A percentile compares a stretch with the other conserved stretches of the same genome.
Evolutionary conservation across 495 filamentous ascomycete genomes (phyloP).

Genomic region (Penicillium crystallinum): DNA sequence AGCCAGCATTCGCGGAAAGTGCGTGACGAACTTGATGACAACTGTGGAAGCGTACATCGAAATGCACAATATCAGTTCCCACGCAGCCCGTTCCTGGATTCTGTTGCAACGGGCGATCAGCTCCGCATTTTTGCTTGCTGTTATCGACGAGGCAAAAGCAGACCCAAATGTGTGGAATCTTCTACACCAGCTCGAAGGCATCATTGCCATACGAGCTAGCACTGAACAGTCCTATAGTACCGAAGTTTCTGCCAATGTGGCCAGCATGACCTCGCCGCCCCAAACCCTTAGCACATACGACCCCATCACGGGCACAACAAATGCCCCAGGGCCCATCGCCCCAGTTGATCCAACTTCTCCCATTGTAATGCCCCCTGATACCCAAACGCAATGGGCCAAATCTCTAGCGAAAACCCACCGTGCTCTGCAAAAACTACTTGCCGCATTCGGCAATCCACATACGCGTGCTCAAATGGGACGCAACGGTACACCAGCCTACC

Average conservation of each 20-base stretch:
- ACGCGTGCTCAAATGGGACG: slow-evolving; percentile 4
- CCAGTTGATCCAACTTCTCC: slow-evolving; percentile 26
- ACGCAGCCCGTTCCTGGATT: slow-evolving; percentile 45
- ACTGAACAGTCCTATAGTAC: slow-evolving; percentile 30
- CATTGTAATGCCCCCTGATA: slow-evolving; percentile 25
- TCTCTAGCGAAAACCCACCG: slow-evolving; percentile 43
- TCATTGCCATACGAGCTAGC: slow-evolving; percentile 42
- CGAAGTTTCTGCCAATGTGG: slow-evolving; percentile 8
- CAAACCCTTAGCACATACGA: slow-evolving; percentile 21
- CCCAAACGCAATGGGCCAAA: slow-evolving; percentile 45
- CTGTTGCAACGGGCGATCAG: slow-evolving; percentile 44
- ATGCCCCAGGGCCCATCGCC: slow-evolving; percentile 20
- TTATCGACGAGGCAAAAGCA: slow-evolving; percentile 40
- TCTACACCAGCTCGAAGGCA: slow-evolving; percentile 36
- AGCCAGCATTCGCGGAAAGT: slow-evolving; percentile 41
- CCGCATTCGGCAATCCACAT: slow-evolving; percentile 32
- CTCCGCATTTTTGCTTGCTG: slow-evolving; percentile 43
- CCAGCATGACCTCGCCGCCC: slow-evolving; percentile 18
- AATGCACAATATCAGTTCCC: slow-evolving; percentile 40
- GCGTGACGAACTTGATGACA: slow-evolving; percentile 35
- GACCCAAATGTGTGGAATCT: slow-evolving; percentile 37
- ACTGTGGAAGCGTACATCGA: slow-evolving; percentile 46
- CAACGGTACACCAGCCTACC: slow-evolving; percentile 7
- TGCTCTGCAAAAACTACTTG: slow-evolving; percentile 42
- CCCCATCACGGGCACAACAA: slow-evolving; percentile 29